A percentile compares a stretch with the other conserved stretches of the same genome.
Evolutionary conservation across 768 basidiomycete genomes (phyloP).

Genomic region (Coprinopsis sp.): DNA sequence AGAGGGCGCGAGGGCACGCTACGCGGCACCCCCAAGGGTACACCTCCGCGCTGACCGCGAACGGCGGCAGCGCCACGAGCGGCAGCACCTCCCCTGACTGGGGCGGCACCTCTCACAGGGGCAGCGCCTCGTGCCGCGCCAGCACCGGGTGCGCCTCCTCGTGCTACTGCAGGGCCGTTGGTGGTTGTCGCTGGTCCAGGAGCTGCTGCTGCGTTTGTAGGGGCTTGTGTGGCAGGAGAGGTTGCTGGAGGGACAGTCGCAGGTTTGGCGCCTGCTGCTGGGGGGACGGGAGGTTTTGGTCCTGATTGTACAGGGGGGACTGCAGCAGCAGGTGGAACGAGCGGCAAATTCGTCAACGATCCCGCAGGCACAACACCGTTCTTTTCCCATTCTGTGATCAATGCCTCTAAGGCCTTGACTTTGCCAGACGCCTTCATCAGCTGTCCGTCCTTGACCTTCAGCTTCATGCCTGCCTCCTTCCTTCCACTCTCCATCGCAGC

Average conservation of each 20-base stretch:
- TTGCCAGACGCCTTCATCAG: slow-evolving; percentile 55
- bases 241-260: too few species aligned
- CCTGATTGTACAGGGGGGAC: slow-evolving; percentile 7
- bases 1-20: slow-evolving; percentile 7
- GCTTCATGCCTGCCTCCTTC: slow-evolving; percentile 55
- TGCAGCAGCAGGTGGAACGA: slow-evolving; percentile 17
- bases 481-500: slow-evolving; percentile 68
- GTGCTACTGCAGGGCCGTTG: slow-evolving; percentile 16
- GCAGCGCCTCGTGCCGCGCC: slow-evolving; percentile 5
- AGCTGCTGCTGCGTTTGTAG: slow-evolving; percentile 13
- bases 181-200: slow-evolving; percentile 18
- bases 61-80: background rate
- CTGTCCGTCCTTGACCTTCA: slow-evolving; percentile 68
- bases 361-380: slow-evolving; percentile 42
- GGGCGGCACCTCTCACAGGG: slow-evolving; percentile 8
- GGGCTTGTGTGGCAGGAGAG: too few species aligned
- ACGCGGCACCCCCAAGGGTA: slow-evolving; percentile 5
- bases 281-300: slow-evolving; percentile 10
- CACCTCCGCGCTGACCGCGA: slow-evolving; percentile 4
- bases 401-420: slow-evolving; percentile 65
- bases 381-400: slow-evolving; percentile 54
- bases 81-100: background rate
- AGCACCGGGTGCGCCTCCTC: slow-evolving; percentile 1
- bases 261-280: too few species aligned
- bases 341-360: slow-evolving; percentile 24